A percentile compares a stretch with the other conserved stretches of the same genome.
These are phyloP conservation scores for Suillus discolor DNA, from an alignment of 768 basidiomycete species.

Conservation along the genomic window DNA sequence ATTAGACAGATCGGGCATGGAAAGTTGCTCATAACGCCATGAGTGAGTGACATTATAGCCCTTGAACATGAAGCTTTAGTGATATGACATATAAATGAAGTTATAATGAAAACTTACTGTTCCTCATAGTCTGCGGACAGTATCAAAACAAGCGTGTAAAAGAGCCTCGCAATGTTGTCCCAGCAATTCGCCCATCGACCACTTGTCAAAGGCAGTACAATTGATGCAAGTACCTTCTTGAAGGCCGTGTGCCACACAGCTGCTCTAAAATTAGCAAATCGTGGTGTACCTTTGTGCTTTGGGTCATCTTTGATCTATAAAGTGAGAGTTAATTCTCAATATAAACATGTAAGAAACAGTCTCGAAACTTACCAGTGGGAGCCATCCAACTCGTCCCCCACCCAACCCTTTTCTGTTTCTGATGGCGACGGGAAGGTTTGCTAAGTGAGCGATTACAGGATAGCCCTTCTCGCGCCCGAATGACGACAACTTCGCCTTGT, in stretches of 20 bases:
- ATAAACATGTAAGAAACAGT: not conserved
- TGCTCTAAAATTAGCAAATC: slow-evolving; percentile 14
- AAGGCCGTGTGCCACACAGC: slow-evolving; percentile 14
- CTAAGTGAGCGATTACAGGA: slow-evolving; percentile 35
- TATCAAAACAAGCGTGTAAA: slow-evolving; percentile 37
- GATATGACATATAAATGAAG: not conserved
- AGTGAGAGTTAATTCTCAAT: not conserved
- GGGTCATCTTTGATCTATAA: slow-evolving; percentile 11
- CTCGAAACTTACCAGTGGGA: slow-evolving; percentile 35
- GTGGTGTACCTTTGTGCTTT: slow-evolving; percentile 4
- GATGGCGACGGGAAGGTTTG: slow-evolving; percentile 33
- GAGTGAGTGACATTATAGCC: slow-evolving; percentile 36
- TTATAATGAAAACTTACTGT: slow-evolving; percentile 34
- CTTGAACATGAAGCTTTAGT: slow-evolving; percentile 17
- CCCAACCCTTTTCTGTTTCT: slow-evolving; percentile 37
- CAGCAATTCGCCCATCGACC: slow-evolving; percentile 25
- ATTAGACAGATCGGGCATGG: slow-evolving; percentile 43
- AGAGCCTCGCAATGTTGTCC: slow-evolving; percentile 25
- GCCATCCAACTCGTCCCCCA: slow-evolving; percentile 39
- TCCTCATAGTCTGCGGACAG: slow-evolving; percentile 47
- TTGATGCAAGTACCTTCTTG: slow-evolving; percentile 8
- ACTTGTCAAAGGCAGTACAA: slow-evolving; percentile 1
- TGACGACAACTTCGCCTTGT: slow-evolving; percentile 41
- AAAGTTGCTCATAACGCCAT: slow-evolving; percentile 25
- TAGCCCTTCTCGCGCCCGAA: slow-evolving; percentile 42